A percentile compares a stretch with the other conserved stretches of the same genome.
phyloP scores from a whole-genome alignment of 495 filamentous ascomycete genomes.

The Aspergillus hancockii region DNA sequence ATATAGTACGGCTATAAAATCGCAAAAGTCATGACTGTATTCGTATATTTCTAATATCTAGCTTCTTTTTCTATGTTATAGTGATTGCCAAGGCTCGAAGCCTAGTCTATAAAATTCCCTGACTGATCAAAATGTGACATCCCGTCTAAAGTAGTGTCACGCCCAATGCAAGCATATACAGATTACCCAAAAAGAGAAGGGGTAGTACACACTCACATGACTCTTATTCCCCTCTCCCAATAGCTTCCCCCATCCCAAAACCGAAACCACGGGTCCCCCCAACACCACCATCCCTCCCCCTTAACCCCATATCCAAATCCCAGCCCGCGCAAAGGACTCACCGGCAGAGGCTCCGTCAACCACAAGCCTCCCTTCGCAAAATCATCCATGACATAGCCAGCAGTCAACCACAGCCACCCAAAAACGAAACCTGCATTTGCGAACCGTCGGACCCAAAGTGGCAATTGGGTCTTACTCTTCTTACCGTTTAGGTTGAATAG shows the following conservation, averaged over 20 bases:
- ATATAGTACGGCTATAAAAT: background rate
- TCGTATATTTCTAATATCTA: slow-evolving; percentile 6
- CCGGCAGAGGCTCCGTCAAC: slow-evolving; percentile 68
- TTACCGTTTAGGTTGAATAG: slow-evolving; percentile 17
- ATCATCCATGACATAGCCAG: slow-evolving; percentile 58
- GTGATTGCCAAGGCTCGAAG: slow-evolving; percentile 3
- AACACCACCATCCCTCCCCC: slow-evolving; percentile 59
- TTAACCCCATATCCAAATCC: slow-evolving; percentile 52
- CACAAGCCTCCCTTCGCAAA: slow-evolving; percentile 62
- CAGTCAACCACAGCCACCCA: slow-evolving; percentile 60
- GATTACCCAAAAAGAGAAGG: background rate
- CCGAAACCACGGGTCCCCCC: slow-evolving; percentile 50
- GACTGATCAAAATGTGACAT: slow-evolving; percentile 10
- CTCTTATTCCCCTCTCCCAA: slow-evolving; percentile 63
- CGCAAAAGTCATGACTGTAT: slow-evolving; percentile 7
- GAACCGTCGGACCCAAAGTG: slow-evolving; percentile 35
- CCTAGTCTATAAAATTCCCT: slow-evolving; percentile 5
- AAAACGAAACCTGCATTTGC: slow-evolving; percentile 56
- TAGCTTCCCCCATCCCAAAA: slow-evolving; percentile 55
- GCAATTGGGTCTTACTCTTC: slow-evolving; percentile 26
- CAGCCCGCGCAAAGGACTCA: slow-evolving; percentile 57
- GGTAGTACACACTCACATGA: slow-evolving; percentile 29
- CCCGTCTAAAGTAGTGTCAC: slow-evolving; percentile 4
- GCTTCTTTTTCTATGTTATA: slow-evolving; percentile 6
- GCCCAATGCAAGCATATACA: background rate